Evolutionary conservation across 139 green algal genomes (phyloP).

Genomic region (Ettlia oleoabundans): DNA sequence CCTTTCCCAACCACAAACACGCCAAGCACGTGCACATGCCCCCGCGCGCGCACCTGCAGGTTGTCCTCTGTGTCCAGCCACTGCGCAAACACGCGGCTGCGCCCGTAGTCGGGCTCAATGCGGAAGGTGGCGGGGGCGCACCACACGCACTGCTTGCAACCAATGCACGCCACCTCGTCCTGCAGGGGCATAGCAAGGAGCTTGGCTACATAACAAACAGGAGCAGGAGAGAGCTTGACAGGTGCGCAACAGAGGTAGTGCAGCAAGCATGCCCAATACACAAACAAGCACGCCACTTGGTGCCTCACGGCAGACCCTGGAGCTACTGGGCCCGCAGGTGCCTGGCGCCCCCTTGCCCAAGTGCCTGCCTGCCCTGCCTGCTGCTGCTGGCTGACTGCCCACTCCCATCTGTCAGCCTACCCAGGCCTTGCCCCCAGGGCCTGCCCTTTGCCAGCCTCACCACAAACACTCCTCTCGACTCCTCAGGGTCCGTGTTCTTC

Average conservation of each 20-base stretch:
- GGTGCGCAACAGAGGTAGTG: no score
- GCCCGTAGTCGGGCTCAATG: slow-evolving; percentile 78
- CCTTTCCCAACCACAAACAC: background rate
- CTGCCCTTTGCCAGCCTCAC: slow-evolving; percentile 6
- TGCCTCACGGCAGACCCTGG: no score
- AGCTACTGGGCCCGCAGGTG: no score
- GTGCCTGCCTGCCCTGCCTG: no score
- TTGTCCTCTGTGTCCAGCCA: slow-evolving; percentile 85
- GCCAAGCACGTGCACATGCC: background rate
- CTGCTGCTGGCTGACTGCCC: no score
- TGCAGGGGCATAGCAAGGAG: background rate
- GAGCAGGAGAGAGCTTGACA: no score
- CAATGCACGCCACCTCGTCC: slow-evolving; percentile 88
- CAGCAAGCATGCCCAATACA: no score
- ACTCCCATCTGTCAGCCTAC: no score
- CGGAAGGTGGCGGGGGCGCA: slow-evolving; percentile 78
- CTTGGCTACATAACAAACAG: background rate
- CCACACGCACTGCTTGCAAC: slow-evolving; percentile 89
- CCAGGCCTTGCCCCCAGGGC: no score
- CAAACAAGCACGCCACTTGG: no score
- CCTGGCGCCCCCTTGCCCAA: no score
- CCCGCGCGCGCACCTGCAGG: slow-evolving; percentile 55
- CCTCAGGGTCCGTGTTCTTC: slow-evolving; percentile 69
- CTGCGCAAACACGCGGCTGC: slow-evolving; percentile 79
- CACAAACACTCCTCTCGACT: slow-evolving; percentile 85